Percentiles rank a stretch among this genome's conserved stretches.
Evolutionary conservation across 2,329 filamentous ascomycete genomes (phyloP).

Genomic region (Pseudopyrenochaeta lycopersici): DNA sequence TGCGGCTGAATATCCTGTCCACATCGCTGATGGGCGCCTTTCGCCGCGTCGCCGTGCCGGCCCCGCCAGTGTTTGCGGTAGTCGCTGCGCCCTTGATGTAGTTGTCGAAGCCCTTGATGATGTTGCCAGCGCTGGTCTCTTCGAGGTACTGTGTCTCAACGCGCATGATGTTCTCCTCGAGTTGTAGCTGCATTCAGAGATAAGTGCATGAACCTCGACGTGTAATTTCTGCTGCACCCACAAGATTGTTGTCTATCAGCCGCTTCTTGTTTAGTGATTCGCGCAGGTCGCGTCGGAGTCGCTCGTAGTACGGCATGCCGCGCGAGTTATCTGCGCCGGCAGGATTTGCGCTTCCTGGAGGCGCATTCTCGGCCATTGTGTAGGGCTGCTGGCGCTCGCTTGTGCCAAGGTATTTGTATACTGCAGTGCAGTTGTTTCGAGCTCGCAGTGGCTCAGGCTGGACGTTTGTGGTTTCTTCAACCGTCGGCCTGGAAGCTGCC

Average conservation of each 20-base stretch:
- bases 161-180: slow-evolving; percentile 84
- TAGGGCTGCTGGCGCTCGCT: not conserved
- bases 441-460: not conserved
- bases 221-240: slow-evolving; percentile 42
- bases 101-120: slow-evolving; percentile 96
- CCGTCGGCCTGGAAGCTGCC: not conserved
- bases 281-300: slow-evolving; percentile 72
- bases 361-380: slow-evolving; percentile 60
- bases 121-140: slow-evolving; percentile 85
- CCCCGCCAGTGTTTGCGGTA: slow-evolving; percentile 59
- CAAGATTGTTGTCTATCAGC: slow-evolving; percentile 68
- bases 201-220: slow-evolving; percentile 21
- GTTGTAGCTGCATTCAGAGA: slow-evolving; percentile 54
- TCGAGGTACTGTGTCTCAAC: slow-evolving; percentile 91
- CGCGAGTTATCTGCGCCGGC: slow-evolving; percentile 57
- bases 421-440: not conserved
- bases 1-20: slow-evolving; percentile 73
- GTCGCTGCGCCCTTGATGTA: slow-evolving; percentile 89
- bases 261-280: slow-evolving; percentile 73
- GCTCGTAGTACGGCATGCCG: slow-evolving; percentile 74
- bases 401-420: not conserved
- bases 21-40: slow-evolving; percentile 70
- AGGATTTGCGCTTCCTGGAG: slow-evolving; percentile 47
- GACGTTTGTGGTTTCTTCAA: slow-evolving; percentile 14
- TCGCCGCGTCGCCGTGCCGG: slow-evolving; percentile 63